Evolutionary conservation across 345 rosid genomes (phyloP).

Genomic region (Eucalyptus cloeziana): DNA sequence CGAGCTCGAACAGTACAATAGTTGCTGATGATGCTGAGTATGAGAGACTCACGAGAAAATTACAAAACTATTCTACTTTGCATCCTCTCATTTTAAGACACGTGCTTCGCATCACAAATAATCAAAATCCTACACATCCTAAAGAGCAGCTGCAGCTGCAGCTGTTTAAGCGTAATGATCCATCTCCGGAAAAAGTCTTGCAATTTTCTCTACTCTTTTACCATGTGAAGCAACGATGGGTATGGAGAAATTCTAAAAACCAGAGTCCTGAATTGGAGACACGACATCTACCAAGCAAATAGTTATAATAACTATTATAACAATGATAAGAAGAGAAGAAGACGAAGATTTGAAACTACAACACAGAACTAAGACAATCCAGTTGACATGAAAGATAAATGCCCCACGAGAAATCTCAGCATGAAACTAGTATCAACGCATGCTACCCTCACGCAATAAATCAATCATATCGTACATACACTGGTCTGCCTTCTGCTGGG

Average conservation of each 20-base stretch:
- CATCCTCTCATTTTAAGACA: too few relatives aligned
- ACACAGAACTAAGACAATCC: not conserved
- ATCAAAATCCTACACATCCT: too few relatives aligned
- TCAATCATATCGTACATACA: constrained; percentile 76
- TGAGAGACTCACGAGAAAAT: too few relatives aligned
- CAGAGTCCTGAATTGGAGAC: not conserved
- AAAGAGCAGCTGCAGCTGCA: too few relatives aligned
- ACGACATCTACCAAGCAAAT: not conserved
- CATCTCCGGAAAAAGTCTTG: not conserved
- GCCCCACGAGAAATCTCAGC: not conserved
- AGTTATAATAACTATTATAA: not conserved
- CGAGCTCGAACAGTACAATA: too few relatives aligned
- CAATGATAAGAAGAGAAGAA: not conserved
- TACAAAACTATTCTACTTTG: too few relatives aligned
- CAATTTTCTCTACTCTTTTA: not conserved
- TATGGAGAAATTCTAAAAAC: not conserved
- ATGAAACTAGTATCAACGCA: not conserved
- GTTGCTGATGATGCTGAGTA: too few relatives aligned
- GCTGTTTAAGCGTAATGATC: not conserved
- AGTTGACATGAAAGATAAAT: not conserved
- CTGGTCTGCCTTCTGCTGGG: constrained; percentile 50
- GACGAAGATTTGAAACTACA: not conserved
- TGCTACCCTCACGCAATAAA: constrained; percentile 22
- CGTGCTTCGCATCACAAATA: too few relatives aligned
- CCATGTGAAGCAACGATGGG: not conserved